phyloP scores from a whole-genome alignment of 1,139 yeast genomes.

The Taphrina wiesneri region DNA sequence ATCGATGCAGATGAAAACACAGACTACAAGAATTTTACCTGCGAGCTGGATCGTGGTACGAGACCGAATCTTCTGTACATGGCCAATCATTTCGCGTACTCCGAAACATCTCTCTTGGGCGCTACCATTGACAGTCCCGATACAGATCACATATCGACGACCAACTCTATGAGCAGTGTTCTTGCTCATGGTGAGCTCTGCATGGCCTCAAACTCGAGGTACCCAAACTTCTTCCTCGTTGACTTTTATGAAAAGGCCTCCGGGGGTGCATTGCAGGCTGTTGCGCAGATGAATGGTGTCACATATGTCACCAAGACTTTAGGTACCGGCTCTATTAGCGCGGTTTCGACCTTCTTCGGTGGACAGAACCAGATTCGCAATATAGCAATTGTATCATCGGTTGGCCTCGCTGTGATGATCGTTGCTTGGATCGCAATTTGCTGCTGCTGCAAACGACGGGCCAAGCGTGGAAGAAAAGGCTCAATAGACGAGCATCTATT shows the following conservation, averaged over 20 bases:
- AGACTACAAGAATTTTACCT: conserved; percentile 16
- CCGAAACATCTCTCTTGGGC: conserved; percentile 8
- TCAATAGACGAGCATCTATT: background rate
- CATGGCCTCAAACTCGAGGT: conserved; percentile 1
- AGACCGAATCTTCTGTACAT: conserved; percentile 14
- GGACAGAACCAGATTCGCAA: conserved; percentile 29
- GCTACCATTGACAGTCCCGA: conserved; percentile 25
- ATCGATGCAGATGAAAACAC: conserved; percentile 7
- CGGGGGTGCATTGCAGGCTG: conserved; percentile 27
- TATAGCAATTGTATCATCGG: conserved; percentile 24
- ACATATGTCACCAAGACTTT: conserved; percentile 1
- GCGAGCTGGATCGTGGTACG: conserved; percentile 28
- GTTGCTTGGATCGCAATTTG: conserved; percentile 18
- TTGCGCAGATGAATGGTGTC: conserved; percentile 21
- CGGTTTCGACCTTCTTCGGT: conserved; percentile 17
- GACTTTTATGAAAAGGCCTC: conserved; percentile 21
- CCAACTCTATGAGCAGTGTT: conserved; percentile 12
- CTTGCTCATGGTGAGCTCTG: conserved; percentile 14
- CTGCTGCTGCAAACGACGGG: conserved; percentile 6
- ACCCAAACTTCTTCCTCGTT: conserved; percentile 28
- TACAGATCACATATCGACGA: conserved; percentile 13
- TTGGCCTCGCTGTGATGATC: conserved; percentile 8
- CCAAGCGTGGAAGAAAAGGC: background rate
- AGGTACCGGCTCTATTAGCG: conserved; percentile 19
- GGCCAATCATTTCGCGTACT: conserved; percentile 31